Percentiles rank a stretch among this genome's conserved stretches.
Evolutionary conservation across 2,329 filamentous ascomycete genomes (phyloP).

Genomic region (Dactylellina drechsleri): DNA sequence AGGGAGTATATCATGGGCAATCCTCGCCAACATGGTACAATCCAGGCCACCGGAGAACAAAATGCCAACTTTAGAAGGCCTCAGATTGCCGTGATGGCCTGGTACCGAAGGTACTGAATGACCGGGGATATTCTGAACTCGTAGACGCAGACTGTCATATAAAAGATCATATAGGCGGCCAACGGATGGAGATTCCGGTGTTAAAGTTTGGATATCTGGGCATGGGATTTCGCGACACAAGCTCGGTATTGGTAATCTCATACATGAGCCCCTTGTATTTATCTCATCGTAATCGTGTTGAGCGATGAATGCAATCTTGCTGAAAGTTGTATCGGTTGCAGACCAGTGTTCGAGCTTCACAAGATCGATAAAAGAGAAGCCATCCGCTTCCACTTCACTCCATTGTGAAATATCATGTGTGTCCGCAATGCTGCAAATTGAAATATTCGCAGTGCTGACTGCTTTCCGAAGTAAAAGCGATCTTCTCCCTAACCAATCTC

Average conservation of each 20-base stretch:
- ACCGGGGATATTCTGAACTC: constrained; percentile 73
- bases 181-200: constrained; percentile 67
- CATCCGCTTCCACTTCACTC: constrained; percentile 84
- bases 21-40: constrained; percentile 84
- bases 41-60: constrained; percentile 95
- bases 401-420: constrained; percentile 76
- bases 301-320: constrained; percentile 21
- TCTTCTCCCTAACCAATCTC: constrained; percentile 86
- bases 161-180: constrained; percentile 68
- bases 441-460: constrained; percentile 58
- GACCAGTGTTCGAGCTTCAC: constrained; percentile 37
- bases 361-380: constrained; percentile 77
- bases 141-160: constrained; percentile 70
- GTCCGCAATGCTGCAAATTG: constrained; percentile 50
- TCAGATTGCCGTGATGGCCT: constrained; percentile 59
- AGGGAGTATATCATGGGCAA: constrained; percentile 81
- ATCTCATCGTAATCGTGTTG: constrained; percentile 35
- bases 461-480: constrained; percentile 75
- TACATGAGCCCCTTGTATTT: constrained; percentile 24
- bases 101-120: constrained; percentile 56
- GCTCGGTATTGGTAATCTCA: constrained; percentile 47
- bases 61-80: constrained; percentile 72
- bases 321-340: not conserved
- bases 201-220: constrained; percentile 56
- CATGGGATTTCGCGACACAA: constrained; percentile 39